A percentile compares a stretch with the other conserved stretches of the same genome.
Evolutionary conservation across 2,329 filamentous ascomycete species (phyloP).

Genomic region (Tolypocladium tropicale): DNA sequence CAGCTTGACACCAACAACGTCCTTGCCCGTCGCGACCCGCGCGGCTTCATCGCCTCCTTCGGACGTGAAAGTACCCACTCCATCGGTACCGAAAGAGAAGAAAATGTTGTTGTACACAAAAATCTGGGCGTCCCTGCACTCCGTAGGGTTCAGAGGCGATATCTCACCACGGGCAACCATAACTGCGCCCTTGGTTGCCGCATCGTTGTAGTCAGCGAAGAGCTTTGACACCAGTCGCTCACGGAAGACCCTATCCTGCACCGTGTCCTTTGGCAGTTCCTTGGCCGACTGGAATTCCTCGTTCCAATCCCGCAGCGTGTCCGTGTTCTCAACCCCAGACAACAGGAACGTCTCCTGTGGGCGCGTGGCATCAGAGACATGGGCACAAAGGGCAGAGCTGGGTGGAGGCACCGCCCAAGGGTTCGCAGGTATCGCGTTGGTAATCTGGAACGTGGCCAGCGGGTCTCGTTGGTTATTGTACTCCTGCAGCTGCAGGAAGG

Average conservation of each 20-base stretch:
- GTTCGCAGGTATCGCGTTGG: constrained; percentile 83
- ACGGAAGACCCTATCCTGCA: constrained; percentile 92
- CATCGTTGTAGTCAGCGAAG: constrained; percentile 96
- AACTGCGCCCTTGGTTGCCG: constrained; percentile 82
- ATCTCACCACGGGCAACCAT: constrained; percentile 89
- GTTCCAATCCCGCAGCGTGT: constrained; percentile 95
- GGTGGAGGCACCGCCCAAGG: constrained; percentile 80
- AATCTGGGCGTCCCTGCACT: constrained; percentile 86
- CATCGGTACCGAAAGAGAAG: constrained; percentile 96
- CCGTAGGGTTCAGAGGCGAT: constrained; percentile 87
- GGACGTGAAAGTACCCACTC: constrained; percentile 90
- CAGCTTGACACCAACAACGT: constrained; percentile 84
- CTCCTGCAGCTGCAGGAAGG: constrained; percentile 72
- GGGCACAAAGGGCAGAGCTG: constrained; percentile 53
- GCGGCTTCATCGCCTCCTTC: constrained; percentile 96
- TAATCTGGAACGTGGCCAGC: constrained; percentile 87
- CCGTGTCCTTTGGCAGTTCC: constrained; percentile 84
- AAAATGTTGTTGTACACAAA: constrained; percentile 99
- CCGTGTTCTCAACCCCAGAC: constrained; percentile 82
- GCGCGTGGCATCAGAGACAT: constrained; percentile 75
- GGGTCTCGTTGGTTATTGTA: constrained; percentile 80
- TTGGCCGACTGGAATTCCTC: constrained; percentile 97
- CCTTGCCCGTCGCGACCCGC: constrained; percentile 90
- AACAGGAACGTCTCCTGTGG: constrained; percentile 90
- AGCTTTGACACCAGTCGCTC: constrained; percentile 91